Percentiles rank a stretch among this genome's conserved stretches.
These are phyloP conservation scores for Limnanthes douglasii DNA, from an alignment of 345 rosid species.

Conservation along the genomic window DNA sequence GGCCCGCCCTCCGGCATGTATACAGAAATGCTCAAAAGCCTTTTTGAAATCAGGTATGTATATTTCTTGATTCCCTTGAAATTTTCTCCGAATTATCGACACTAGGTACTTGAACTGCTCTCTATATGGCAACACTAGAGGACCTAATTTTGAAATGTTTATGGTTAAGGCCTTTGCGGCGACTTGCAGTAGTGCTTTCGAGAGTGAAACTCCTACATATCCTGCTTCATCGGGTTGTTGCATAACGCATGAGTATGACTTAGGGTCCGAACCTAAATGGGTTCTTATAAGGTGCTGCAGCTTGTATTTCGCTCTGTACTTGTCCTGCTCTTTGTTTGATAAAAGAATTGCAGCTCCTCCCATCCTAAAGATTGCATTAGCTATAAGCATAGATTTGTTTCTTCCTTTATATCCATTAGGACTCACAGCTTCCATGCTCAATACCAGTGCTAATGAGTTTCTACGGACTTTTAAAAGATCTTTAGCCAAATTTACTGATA, in stretches of 20 bases:
- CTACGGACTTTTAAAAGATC: slow-evolving; percentile 37
- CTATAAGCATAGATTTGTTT: slow-evolving; percentile 35
- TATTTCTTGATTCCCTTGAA: slow-evolving; percentile 6
- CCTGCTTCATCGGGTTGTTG: slow-evolving; percentile 37
- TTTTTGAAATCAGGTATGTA: slow-evolving; percentile 40
- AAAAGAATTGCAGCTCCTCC: slow-evolving; percentile 46
- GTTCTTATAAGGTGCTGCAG: slow-evolving; percentile 44
- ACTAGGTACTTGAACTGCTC: slow-evolving; percentile 33
- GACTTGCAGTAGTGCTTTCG: slow-evolving; percentile 25
- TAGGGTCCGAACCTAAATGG: slow-evolving; percentile 33
- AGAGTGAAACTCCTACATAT: slow-evolving; percentile 30
- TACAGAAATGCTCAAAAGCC: slow-evolving; percentile 47
- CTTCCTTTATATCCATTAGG: slow-evolving; percentile 27
- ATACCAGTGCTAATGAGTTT: slow-evolving; percentile 32
- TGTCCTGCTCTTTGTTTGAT: slow-evolving; percentile 34
- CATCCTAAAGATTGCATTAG: slow-evolving; percentile 43
- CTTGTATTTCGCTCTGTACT: slow-evolving; percentile 26
- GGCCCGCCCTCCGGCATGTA: slow-evolving; percentile 48
- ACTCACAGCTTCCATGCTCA: slow-evolving; percentile 43
- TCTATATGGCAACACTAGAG: slow-evolving; percentile 28
- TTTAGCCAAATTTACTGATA: slow-evolving; percentile 33
- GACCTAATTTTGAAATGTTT: slow-evolving; percentile 35
- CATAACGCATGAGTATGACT: slow-evolving; percentile 26
- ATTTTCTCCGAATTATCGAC: slow-evolving; percentile 15
- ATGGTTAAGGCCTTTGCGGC: slow-evolving; percentile 34